Base-by-base conservation (phyloP, 768 basidiomycete genomes). In the Holtermanniella nyarrowii region DNA sequence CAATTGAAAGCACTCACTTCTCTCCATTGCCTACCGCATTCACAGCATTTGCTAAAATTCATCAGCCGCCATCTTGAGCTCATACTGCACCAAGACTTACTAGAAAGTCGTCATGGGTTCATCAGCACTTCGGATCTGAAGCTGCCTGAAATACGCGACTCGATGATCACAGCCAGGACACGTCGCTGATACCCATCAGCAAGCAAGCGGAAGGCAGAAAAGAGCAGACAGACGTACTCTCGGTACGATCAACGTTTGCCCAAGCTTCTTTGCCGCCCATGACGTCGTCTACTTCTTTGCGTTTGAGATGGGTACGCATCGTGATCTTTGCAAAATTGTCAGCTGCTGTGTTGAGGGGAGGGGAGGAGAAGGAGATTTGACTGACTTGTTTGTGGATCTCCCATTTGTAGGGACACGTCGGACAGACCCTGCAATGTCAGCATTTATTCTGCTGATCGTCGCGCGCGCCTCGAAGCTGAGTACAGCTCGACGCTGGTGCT, bases 391-490 rank as follows among this genome's bases (percentile, higher is more conserved):
- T 85, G 2, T 80, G 79, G 61, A 93, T 88, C 0, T 87, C 86
- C 66, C 91, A 96, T 64, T 96, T 88, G 68, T 97, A 99, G 2
- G 95, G 83, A 68, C 95, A 97, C 89, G 74, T 93, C 86, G 69
- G 54, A 44, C 65, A 66, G 39, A 61, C 40, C 82, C 82, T 1
- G 85, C 83, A 0, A 82, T 82, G 54, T 85, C 84, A 4, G 79
- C 75, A 3, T 83, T 85, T 45, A n/a, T n/a, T n/a, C n/a, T n/a
- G n/a, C n/a, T n/a, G n/a, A n/a, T n/a, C n/a, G n/a, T n/a, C n/a
- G n/a, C n/a, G n/a, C n/a, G n/a, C n/a, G n/a, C n/a, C n/a, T n/a
- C n/a, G n/a, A 88, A 82, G 42, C 84, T 77, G 14, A 91, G 79
- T 42, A 88, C 27, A 31, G n/a, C 5, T n/a, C 11, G 44, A 10